Evolutionary conservation across 257 asterid genomes (phyloP), one percentile per base, ranked within the genome.

Genomic region (Solanum phureja): DNA sequence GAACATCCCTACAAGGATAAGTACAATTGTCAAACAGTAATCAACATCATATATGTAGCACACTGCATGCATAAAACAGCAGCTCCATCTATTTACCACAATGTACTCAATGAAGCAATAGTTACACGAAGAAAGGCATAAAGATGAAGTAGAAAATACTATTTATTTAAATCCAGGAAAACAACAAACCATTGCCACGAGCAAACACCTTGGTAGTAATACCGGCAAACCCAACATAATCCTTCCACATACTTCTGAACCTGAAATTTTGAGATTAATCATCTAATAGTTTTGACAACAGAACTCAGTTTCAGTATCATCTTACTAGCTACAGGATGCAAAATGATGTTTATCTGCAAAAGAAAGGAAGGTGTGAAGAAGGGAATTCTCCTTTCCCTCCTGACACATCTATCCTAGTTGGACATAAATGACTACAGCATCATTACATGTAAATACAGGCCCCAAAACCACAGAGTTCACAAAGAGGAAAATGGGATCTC

Each of bases 161-260:
- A 29, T 49, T 44, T 31, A 81, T 29, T 82, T 23, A 76, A 76
- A 9, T 46, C 85, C 27, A 83, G 72, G 12, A 71, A 87, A 11
- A 86, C 79, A 86, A 92, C 98, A 84, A 89, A 97, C 99, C 99
- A 97, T 88, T 89, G 96, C 99, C 99, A 97, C 7, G 99, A 97
- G 94, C 99, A 94, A 90, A 97, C 99, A 88, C 99, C 99, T 93
- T 97, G 98, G 93, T 92, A 97, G 91, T 97, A 97, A 92, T 97
- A 97, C 91, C 98, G 98, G 94, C 98, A 95, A 91, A 95, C 96
- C 99, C 99, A 97, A 87, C 99, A 97, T 88, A 97, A 89, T 42
- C 99, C 99, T 92, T 95, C 99, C 89, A 97, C 97, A 88, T 91
- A 97, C 90, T 95, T 95, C 90, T 91, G 91, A 75, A 97, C 98